These are phyloP conservation scores for Yarrowia deformans DNA, from an alignment of 805 yeast species.

Conservation along the genomic window DNA sequence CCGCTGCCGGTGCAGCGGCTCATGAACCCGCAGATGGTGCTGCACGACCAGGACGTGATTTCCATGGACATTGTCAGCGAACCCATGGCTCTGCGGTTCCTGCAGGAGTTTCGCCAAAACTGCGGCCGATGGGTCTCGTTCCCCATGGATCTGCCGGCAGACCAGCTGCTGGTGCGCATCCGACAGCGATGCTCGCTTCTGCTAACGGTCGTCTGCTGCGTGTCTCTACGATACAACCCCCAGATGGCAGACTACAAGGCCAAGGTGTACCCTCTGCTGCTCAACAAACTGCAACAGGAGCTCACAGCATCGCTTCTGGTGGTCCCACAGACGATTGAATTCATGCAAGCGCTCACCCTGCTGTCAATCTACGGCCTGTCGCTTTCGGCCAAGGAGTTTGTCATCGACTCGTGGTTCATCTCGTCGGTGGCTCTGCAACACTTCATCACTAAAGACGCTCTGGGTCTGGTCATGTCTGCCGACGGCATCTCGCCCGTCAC, in stretches of 20 bases:
- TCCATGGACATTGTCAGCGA: constrained; percentile 58
- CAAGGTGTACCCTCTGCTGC: constrained; percentile 55
- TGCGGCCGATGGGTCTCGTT: constrained; percentile 83
- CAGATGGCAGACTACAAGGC: constrained; percentile 51
- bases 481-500: constrained; percentile 50
- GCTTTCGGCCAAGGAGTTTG: constrained; percentile 59
- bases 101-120: constrained; percentile 66
- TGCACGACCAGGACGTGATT: constrained; percentile 57
- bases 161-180: constrained; percentile 58
- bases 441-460: constrained; percentile 60
- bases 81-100: constrained; percentile 58
- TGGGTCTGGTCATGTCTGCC: constrained; percentile 45
- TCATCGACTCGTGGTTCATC: constrained; percentile 73
- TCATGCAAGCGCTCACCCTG: constrained; percentile 71
- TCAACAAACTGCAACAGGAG: constrained; percentile 59
- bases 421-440: constrained; percentile 71
- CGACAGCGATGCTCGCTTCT: constrained; percentile 62
- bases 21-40: constrained; percentile 47
- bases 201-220: constrained; percentile 69
- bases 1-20: constrained; percentile 54
- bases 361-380: constrained; percentile 70
- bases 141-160: constrained; percentile 61
- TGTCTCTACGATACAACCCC: constrained; percentile 63
- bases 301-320: constrained; percentile 56
- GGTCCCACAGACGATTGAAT: constrained; percentile 61